Evolutionary conservation across 139 green algal species (phyloP).

Genomic region (Tetratostichococcus sp.): DNA sequence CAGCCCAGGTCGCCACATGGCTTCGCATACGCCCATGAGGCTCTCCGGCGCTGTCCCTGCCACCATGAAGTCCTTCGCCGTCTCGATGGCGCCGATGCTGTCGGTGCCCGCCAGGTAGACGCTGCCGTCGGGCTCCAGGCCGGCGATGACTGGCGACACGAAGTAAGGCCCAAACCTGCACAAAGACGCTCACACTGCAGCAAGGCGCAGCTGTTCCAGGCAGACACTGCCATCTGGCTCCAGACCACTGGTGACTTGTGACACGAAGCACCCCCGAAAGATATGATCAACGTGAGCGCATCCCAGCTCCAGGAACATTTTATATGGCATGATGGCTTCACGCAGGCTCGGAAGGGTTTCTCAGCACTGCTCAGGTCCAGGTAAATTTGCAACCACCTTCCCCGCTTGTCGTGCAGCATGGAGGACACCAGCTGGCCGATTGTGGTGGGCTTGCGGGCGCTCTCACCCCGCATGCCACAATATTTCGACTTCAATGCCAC

Average conservation of each 20-base stretch:
- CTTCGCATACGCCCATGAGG: conserved; percentile 96
- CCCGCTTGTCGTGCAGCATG: no score
- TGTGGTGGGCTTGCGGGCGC: no score
- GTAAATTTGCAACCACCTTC: no score
- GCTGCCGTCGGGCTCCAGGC: conserved; percentile 77
- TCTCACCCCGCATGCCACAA: no score
- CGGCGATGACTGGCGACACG: conserved; percentile 87
- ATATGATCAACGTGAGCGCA: neutral
- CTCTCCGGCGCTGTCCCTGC: conserved; percentile 84
- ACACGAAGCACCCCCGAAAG: neutral
- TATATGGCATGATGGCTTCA: no score
- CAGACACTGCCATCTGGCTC: neutral
- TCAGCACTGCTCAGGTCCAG: no score
- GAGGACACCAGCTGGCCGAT: no score
- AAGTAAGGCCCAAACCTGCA: conserved; percentile 93
- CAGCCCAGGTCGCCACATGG: conserved; percentile 86
- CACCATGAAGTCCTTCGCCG: conserved; percentile 95
- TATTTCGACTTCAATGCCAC: no score
- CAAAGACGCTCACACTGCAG: no score
- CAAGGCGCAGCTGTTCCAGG: no score
- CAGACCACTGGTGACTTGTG: neutral
- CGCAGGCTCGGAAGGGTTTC: no score
- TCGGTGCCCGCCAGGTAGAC: conserved; percentile 93
- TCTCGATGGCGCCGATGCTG: conserved; percentile 91
- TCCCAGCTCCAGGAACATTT: neutral